Evolutionary conservation across 768 basidiomycete genomes (phyloP), one percentile per base, ranked within the genome.

Genomic region (Panaeolus cyanescens): DNA sequence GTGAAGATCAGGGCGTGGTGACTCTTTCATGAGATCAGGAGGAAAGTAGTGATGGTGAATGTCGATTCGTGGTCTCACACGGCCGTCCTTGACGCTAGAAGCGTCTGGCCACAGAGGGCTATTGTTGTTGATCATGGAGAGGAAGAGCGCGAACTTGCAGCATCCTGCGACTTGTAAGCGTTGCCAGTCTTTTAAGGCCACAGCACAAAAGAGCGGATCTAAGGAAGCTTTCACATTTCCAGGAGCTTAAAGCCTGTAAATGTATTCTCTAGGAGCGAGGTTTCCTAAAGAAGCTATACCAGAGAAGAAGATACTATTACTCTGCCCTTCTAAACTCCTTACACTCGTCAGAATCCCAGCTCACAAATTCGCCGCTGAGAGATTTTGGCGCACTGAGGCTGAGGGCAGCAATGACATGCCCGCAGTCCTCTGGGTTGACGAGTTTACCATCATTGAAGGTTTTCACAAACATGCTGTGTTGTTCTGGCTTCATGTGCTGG

Each of bases 41-140:
- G 88, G 81, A 66, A 92, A 91, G 68, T 85, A 85, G 68, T 92
- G 91, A 72, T 92, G 91, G 68, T 93, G 91, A n/a, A 91, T 74
- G 70, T 93, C 91, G 65, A 93, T 78, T 62, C 78, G 70, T 25
- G 61, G 71, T 50, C 67, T 66, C 57, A 64, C 22, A 50, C 1
- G 10, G 9, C 8, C 8, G 7, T 28, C 15, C 13, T 30, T 15
- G 15, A 50, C 4, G 12, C 19, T 22, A 50, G 45, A 20, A 50
- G 19, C 39, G 5, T 4, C 10, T 13, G 25, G 1, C 9, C 12
- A 28, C 4, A 15, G 45, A 28, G 45, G 25, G 25, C 25, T 28
- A 13, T 50, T 28, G 22, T 25, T 50, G 33, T 34, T 34, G 7
- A 34, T 32, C 20, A 57, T 37, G n/a, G 33, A 40, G 42, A 36